Evolutionary conservation across 306 rosid species (phyloP), one percentile per base, ranked within the genome.

Genomic region (Cajanus cajan): DNA sequence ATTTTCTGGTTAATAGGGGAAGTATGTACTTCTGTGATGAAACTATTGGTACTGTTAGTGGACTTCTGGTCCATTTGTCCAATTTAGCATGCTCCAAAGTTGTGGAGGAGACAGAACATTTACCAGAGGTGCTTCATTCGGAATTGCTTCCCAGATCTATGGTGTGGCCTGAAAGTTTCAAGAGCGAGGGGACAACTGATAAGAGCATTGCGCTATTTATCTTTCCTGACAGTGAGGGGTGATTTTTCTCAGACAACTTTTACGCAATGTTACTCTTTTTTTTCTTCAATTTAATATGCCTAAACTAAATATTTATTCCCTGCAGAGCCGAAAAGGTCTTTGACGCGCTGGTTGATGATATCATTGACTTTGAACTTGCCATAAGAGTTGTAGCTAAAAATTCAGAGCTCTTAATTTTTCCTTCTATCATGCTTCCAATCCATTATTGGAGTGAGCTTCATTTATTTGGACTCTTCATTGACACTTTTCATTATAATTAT

Each of bases 151-250:
- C 21, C 62, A 88, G 86, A 64, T 62, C 82, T 24, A 62, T 2
- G 50, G 83, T 92, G 85, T 94, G 97, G 95, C 98, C 98, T 9
- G 88, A 70, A 73, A 80, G 83, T 40, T 94, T 92, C 74, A 76
- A 65, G 84, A 74, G 76, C 11, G 51, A 4, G 7, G 88, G 86
- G 28, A 92, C 97, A 71, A 85, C 82, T 40, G 85, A 77, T 81
- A 76, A 76, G 69, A 84, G 82, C 79, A 85, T 92, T 50, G 98
- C 92, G 65, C 94, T 92, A 45, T 94, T 69, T 81, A 82, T 92
- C 85, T 94, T 94, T 83, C 88, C 98, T 4, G 85, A 74, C 31
- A 84, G 51, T 51, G 74, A 80, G 82, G 83, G 96, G 96, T 94
- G 58, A 84, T 70, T 63, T 73, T 59, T 25, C 22, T 76, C 44